Percentiles rank a stretch among this genome's conserved stretches.
phyloP scores from a whole-genome alignment of 2,329 filamentous ascomycete genomes.

The Fusarium tricinctum region DNA sequence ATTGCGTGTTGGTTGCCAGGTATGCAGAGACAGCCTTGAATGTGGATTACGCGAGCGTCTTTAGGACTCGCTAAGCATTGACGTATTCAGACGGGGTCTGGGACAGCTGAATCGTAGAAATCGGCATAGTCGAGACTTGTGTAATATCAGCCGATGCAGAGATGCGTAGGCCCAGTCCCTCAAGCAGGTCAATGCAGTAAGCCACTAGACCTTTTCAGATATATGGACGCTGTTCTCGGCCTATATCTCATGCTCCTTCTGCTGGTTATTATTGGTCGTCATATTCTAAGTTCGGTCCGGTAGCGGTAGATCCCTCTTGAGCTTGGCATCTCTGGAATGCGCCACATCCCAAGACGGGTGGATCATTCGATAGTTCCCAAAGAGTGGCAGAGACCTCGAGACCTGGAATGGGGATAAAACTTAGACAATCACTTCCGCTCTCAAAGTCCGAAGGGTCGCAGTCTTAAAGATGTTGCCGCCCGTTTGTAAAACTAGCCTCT shows the following conservation, averaged over 20 bases:
- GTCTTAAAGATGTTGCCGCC: neutral
- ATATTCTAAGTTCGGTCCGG: neutral
- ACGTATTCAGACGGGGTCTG: neutral
- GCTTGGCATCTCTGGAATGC: conserved; percentile 1
- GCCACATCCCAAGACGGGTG: conserved; percentile 15
- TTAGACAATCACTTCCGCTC: neutral
- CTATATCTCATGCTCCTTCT: neutral
- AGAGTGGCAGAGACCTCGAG: neutral
- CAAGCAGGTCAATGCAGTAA: neutral
- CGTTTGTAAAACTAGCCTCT: accelerated
- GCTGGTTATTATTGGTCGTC: neutral
- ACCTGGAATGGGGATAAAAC: conserved; percentile 4
- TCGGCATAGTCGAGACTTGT: too few relatives aligned
- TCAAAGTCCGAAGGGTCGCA: neutral
- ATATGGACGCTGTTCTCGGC: neutral
- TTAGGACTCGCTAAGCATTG: neutral
- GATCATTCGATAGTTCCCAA: conserved; percentile 1
- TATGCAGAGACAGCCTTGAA: neutral
- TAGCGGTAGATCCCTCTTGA: neutral
- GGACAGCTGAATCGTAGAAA: neutral
- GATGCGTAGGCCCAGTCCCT: neutral
- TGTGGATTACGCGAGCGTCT: neutral
- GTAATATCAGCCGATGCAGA: neutral
- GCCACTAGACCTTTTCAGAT: neutral
- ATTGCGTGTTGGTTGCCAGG: neutral